Percentiles rank a stretch among this genome's conserved stretches.
These are phyloP conservation scores for Fonsecaea pedrosoi DNA, from an alignment of 2,329 filamentous ascomycete genomes.

Conservation along the genomic window DNA sequence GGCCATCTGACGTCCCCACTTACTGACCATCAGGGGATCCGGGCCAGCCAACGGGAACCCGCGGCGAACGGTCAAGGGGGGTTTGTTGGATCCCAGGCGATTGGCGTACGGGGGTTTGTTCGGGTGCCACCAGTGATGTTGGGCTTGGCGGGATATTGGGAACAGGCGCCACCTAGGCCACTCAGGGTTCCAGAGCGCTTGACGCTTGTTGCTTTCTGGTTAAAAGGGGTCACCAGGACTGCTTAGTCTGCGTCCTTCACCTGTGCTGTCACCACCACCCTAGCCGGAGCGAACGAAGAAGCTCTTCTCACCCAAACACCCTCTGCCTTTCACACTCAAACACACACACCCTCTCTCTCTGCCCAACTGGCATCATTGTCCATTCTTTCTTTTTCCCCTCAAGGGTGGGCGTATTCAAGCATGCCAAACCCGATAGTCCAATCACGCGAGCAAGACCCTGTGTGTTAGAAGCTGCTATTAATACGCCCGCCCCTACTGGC, in stretches of 20 bases:
- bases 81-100: neutral
- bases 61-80: constrained; percentile 8
- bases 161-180: constrained; percentile 23
- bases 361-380: neutral
- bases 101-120: constrained; percentile 15
- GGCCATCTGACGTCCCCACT: constrained; percentile 5
- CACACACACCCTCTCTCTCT: neutral
- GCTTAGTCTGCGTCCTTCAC: constrained; percentile 13
- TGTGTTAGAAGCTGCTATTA: constrained; percentile 1
- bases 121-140: constrained; percentile 5
- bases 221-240: constrained; percentile 14
- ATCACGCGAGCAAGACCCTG: neutral
- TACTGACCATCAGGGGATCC: neutral
- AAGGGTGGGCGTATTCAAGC: neutral
- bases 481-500: neutral
- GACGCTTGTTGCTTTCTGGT: constrained; percentile 18
- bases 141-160: constrained; percentile 16
- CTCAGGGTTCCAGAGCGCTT: constrained; percentile 7
- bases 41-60: constrained; percentile 17
- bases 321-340: neutral
- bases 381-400: neutral
- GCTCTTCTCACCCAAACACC: neutral
- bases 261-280: constrained; percentile 13
- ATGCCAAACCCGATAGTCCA: neutral
- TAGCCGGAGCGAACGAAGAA: neutral